phyloP scores from a whole-genome alignment of 495 filamentous ascomycete genomes.

The Neurospora discreta region DNA sequence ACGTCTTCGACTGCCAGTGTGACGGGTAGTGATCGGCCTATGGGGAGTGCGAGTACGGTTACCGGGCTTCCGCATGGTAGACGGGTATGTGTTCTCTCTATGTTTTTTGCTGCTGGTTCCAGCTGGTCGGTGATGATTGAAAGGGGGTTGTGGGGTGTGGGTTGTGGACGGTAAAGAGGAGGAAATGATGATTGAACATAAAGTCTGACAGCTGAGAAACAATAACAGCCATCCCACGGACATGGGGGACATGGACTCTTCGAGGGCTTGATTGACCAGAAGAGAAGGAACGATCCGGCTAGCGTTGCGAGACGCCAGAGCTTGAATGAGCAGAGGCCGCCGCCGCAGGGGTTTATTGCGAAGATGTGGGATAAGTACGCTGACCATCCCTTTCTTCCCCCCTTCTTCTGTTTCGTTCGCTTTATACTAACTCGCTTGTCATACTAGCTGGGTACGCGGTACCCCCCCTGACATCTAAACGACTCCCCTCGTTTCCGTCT shows the following conservation, averaged over 20 bases:
- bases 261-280: conserved; percentile 31
- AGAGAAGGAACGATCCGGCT: conserved; percentile 28
- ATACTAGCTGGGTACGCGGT: background rate
- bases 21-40: background rate
- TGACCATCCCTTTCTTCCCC: no score
- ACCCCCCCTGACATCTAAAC: background rate
- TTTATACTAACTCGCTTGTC: background rate
- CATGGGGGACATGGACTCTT: conserved; percentile 14
- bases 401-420: no score
- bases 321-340: conserved; percentile 33
- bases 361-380: conserved; percentile 36
- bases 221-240: conserved; percentile 22
- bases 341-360: conserved; percentile 27
- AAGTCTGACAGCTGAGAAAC: no score
- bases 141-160: background rate
- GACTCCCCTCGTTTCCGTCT: background rate
- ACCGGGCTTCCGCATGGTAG: background rate
- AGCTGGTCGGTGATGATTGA: no score
- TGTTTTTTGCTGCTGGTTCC: background rate
- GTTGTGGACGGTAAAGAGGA: background rate
- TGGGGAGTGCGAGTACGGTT: background rate
- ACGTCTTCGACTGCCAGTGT: background rate
- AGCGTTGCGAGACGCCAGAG: conserved; percentile 32
- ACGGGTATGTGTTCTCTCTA: background rate
- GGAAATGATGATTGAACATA: no score